Evolutionary conservation across 2,329 filamentous ascomycete genomes (phyloP).

Genomic region (Fusarium sp.): DNA sequence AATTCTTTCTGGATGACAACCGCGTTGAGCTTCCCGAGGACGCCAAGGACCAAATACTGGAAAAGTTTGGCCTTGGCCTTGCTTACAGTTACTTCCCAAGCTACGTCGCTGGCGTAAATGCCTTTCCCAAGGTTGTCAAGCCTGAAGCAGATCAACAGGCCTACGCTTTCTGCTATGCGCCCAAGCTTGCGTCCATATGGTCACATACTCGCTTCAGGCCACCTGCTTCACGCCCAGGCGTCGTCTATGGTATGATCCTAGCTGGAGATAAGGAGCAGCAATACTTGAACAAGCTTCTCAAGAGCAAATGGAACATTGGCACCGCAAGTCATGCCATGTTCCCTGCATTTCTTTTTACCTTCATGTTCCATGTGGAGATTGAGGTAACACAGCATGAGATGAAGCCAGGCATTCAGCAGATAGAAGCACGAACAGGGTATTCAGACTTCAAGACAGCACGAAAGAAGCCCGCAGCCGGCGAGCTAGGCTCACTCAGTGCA

Average conservation of each 20-base stretch:
- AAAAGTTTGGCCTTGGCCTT: slow-evolving; percentile 49
- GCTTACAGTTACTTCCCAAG: slow-evolving; percentile 53
- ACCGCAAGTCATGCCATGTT: slow-evolving; percentile 53
- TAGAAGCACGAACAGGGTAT: slow-evolving; percentile 56
- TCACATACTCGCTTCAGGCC: slow-evolving; percentile 46
- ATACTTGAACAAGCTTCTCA: slow-evolving; percentile 43
- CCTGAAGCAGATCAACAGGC: slow-evolving; percentile 34
- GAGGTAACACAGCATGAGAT: slow-evolving; percentile 51
- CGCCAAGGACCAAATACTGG: slow-evolving; percentile 39
- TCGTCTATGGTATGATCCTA: slow-evolving; percentile 53
- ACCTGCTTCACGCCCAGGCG: slow-evolving; percentile 11
- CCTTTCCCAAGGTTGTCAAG: slow-evolving; percentile 35
- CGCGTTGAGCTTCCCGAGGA: slow-evolving; percentile 46
- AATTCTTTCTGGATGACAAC: slow-evolving; percentile 41
- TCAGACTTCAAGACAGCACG: slow-evolving; percentile 51
- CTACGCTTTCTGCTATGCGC: slow-evolving; percentile 54
- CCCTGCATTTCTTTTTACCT: slow-evolving; percentile 51
- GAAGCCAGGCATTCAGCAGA: slow-evolving; percentile 50
- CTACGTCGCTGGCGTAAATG: slow-evolving; percentile 52
- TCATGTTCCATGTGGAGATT: slow-evolving; percentile 54
- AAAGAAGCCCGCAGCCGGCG: slow-evolving; percentile 48
- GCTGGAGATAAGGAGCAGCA: slow-evolving; percentile 46
- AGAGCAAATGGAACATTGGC: slow-evolving; percentile 47
- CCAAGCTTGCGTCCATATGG: slow-evolving; percentile 57
- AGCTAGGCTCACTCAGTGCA: slow-evolving; percentile 51